These are phyloP conservation scores for Petunia secreta DNA, from an alignment of 257 asterid genomes.

Conservation along the genomic window DNA sequence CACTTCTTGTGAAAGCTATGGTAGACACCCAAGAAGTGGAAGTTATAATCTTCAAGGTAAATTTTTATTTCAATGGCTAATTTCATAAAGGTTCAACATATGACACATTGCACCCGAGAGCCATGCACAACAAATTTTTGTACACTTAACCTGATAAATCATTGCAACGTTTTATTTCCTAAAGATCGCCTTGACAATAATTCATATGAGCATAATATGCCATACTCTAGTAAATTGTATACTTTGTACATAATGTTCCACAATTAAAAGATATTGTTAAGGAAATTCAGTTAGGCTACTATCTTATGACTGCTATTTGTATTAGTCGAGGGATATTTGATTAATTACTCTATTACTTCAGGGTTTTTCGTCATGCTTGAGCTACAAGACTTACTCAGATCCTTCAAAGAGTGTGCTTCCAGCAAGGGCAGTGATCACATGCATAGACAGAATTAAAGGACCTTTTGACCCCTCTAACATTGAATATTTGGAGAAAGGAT, in stretches of 20 bases:
- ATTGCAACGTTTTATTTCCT: neutral
- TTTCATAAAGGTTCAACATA: neutral
- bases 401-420: slow-evolving; percentile 80
- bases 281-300: neutral
- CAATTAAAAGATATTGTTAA: neutral
- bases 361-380: slow-evolving; percentile 86
- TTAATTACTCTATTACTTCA: slow-evolving; percentile 12
- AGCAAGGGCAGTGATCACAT: slow-evolving; percentile 56
- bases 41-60: slow-evolving; percentile 71
- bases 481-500: slow-evolving; percentile 61
- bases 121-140: neutral
- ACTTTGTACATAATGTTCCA: neutral
- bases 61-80: neutral
- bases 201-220: neutral
- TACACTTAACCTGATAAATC: too few relatives aligned
- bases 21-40: slow-evolving; percentile 59
- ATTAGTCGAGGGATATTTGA: too few relatives aligned
- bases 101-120: neutral
- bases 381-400: slow-evolving; percentile 55
- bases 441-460: slow-evolving; percentile 65
- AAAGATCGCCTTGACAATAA: neutral
- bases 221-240: neutral
- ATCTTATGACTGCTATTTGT: too few relatives aligned
- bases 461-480: slow-evolving; percentile 72
- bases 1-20: slow-evolving; percentile 57